Base-by-base conservation (phyloP, 2,329 filamentous ascomycete genomes). In the Cladosporium sphaerospermum region DNA sequence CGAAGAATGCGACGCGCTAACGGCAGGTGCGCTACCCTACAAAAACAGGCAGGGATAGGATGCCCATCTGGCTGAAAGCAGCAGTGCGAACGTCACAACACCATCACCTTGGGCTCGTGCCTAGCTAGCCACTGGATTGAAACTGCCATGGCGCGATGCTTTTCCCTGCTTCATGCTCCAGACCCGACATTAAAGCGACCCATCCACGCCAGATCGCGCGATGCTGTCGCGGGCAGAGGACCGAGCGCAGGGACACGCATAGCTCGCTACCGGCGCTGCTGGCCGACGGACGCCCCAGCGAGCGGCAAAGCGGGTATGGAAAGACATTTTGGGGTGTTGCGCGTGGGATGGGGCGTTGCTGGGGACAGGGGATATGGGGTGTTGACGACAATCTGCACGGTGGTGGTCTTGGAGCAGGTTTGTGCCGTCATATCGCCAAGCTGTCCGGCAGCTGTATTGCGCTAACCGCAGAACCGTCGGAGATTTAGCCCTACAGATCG, bases 401-500 rank as follows among this genome's bases (percentile, higher is more conserved):
- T 11, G 19, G 14, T 48, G 45, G n/a, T 9, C 9, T 40, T 36
- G 39, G 47, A 13, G n/a, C 16, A 14, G 13, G 36, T 14, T 42
- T 32, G 43, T 33, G 11, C 32, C 14, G 34, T 19, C 39, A 40
- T 16, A 28, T 19, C 37, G 36, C 36, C 46, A 41, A 13, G 39
- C 40, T 43, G 47, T 40, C 36, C 33, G 47, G 47, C 47, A 36
- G 14, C 37, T 28, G 41, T 23, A 23, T 43, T 11, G 16, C 37
- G n/a, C 23, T 28, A 28, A 28, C 23, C 23, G 23, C 23, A 13
- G 32, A 11, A 11, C 16, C 32, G 19, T 32, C 47, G 47, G 47
- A 51, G 23, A 51, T 51, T 51, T 43, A 34, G 47, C 14, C 47
- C 40, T 23, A 3, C 9, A 4, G 47, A 51, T 51, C 47, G 47